Base-by-base conservation (phyloP, 805 yeast genomes). In the Barnettozyma californica region DNA sequence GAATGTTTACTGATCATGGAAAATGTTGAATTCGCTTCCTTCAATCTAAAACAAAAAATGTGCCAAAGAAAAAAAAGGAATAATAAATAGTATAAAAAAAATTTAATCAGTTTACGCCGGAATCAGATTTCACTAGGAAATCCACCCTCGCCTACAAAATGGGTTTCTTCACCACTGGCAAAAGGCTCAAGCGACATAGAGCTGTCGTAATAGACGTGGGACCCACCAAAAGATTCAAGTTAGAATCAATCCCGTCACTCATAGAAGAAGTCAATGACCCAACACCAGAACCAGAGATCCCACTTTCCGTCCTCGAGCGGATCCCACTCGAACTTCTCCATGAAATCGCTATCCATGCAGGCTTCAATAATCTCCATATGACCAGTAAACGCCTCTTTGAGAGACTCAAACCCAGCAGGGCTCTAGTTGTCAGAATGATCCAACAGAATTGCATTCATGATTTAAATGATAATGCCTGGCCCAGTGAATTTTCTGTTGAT, bases 241-340 rank as follows among this genome's bases (percentile, higher is more conserved):
- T 29, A 16, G 33, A 11, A 29, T 9, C 16, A 13, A 29, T 16
- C 4, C 8, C 33, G 4, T 16, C 16, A 29, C 33, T 16, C 16
- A 9, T 16, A 29, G 33, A 9, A 13, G 33, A 29, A 29, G 33
- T 29, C 16, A n/a, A 3, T 3, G 33, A 29, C 11, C 43, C 37
- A 31, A 31, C 43, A 20, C 36, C 41, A 19, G 40, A 26, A 9
- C 38, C 41, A 19, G 18, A 38, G 23, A 25, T n/a, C 9, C 41
- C 41, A 9, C 33, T 44, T 9, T 57, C 61, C 9, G 49, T 53
- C 5, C 20, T 74, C 10, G 67, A 66, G 35, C 56, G 59, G 13
- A 59, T 78, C 11, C 82, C 83, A 1, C 46, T 58, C 3, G 81
- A 77, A 48, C 46, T 78, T 2, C 50, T 76, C 2, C 67, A 62